These are phyloP conservation scores for Aspergillus melleus DNA, from an alignment of 2,329 filamentous ascomycete genomes.

Conservation along the genomic window DNA sequence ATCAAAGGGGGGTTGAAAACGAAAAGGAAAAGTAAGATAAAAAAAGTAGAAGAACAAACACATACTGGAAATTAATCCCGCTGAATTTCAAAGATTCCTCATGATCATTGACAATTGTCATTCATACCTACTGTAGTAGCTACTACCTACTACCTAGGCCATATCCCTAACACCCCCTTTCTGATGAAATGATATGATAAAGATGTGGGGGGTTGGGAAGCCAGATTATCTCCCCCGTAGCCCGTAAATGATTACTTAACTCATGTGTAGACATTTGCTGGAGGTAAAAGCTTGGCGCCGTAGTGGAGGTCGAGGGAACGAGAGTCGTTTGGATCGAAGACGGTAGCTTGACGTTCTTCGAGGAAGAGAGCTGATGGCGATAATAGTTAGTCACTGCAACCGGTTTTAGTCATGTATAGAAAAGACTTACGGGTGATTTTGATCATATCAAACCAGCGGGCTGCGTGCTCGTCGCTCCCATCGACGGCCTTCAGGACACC, in stretches of 20 bases:
- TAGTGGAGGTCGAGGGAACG: slow-evolving; percentile 45
- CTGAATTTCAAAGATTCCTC: slow-evolving; percentile 5
- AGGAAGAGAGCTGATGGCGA: slow-evolving; percentile 35
- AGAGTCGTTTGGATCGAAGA: slow-evolving; percentile 41
- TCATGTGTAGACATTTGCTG: slow-evolving; percentile 25
- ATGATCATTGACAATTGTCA: slow-evolving; percentile 6
- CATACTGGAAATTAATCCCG: not conserved
- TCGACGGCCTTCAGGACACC: slow-evolving; percentile 41
- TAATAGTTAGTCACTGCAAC: not conserved
- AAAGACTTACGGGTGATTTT: slow-evolving; percentile 40
- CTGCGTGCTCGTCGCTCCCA: slow-evolving; percentile 38
- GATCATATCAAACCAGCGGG: slow-evolving; percentile 45
- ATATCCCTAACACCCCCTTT: slow-evolving; percentile 6
- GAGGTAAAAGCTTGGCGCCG: slow-evolving; percentile 36
- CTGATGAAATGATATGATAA: not conserved
- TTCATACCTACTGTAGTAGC: not conserved
- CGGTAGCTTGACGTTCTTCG: slow-evolving; percentile 38
- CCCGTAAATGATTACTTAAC: not conserved
- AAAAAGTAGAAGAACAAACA: not conserved
- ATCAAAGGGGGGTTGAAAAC: not conserved
- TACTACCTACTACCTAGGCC: not conserved
- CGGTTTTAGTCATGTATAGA: not conserved
- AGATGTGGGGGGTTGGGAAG: too few species aligned
- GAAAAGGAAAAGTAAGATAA: not conserved
- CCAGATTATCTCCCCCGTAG: not conserved